A percentile compares a stretch with the other conserved stretches of the same genome.
Conservation (phyloP, 768 basidiomycete genomes). For the Tylopilus felleus region DNA sequence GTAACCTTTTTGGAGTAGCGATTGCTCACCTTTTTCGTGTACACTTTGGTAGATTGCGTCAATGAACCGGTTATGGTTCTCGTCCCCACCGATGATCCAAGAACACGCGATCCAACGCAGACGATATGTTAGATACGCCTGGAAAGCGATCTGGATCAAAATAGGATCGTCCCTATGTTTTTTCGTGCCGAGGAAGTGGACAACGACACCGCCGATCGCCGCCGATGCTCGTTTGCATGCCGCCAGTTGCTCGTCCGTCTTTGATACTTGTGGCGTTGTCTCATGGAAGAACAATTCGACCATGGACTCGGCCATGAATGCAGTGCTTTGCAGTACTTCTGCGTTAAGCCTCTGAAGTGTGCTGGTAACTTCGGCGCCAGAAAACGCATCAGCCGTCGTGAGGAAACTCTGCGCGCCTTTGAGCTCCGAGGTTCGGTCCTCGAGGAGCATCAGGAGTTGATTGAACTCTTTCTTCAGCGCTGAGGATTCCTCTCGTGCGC, state of each 20-base stretch:
- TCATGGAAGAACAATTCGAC: constrained; percentile 39
- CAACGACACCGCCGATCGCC: constrained; percentile 20
- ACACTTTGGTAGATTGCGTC: constrained; percentile 34
- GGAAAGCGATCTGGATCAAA: constrained; percentile 36
- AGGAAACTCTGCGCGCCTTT: constrained; percentile 46
- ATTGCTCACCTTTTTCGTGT: constrained; percentile 33
- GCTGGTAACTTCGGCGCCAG: constrained; percentile 43
- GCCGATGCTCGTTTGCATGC: constrained; percentile 22
- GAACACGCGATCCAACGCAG: constrained; percentile 26
- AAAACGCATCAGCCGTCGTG: constrained; percentile 39
- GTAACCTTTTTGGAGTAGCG: neutral
- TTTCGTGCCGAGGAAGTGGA: constrained; percentile 29
- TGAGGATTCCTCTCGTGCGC: constrained; percentile 28
- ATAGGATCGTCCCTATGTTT: constrained; percentile 34
- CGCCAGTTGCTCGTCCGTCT: constrained; percentile 21
- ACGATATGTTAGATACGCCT: constrained; percentile 27
- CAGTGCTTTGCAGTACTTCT: constrained; percentile 47
- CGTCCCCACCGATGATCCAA: constrained; percentile 32
- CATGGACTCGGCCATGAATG: constrained; percentile 45
- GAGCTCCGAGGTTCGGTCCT: constrained; percentile 42
- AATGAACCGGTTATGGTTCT: constrained; percentile 19
- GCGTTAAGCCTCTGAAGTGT: constrained; percentile 46
- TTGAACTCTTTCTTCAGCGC: constrained; percentile 27
- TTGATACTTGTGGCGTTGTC: constrained; percentile 1
- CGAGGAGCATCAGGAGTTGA: constrained; percentile 31